phyloP scores from a whole-genome alignment of 1,284 basidiomycete genomes.

The Microbotryum scabiosae region DNA sequence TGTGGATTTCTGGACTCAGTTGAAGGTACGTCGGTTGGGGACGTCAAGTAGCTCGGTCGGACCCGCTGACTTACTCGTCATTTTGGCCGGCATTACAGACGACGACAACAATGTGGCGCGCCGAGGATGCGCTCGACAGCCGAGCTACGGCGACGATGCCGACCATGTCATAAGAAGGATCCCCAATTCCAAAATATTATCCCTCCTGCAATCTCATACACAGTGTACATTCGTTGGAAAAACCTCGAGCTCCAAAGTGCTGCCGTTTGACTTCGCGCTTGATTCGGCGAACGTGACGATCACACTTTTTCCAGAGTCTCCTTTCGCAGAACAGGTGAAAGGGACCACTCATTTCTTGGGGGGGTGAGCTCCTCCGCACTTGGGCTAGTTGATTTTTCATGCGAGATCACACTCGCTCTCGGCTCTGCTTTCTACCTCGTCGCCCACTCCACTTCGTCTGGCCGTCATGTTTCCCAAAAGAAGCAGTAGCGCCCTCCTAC shows the following conservation, averaged over 20 bases:
- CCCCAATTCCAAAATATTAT: neutral
- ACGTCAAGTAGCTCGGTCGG: slow-evolving; percentile 34
- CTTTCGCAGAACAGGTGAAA: too few relatives aligned
- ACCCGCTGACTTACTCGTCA: slow-evolving; percentile 34
- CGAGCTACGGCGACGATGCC: slow-evolving; percentile 76
- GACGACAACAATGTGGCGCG: slow-evolving; percentile 69
- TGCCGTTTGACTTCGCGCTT: too few relatives aligned
- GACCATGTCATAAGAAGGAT: slow-evolving; percentile 46
- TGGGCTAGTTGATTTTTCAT: too few relatives aligned
- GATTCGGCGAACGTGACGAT: too few relatives aligned
- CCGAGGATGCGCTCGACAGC: slow-evolving; percentile 67
- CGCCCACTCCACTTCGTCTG: too few relatives aligned
- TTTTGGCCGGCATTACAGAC: slow-evolving; percentile 47
- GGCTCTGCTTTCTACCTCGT: too few relatives aligned
- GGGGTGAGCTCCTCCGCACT: too few relatives aligned
- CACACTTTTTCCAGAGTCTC: too few relatives aligned
- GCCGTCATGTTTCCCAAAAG: too few relatives aligned
- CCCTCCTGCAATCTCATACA: neutral
- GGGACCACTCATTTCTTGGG: too few relatives aligned
- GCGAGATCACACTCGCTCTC: too few relatives aligned
- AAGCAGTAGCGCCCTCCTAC: too few relatives aligned
- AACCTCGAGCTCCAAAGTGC: neutral
- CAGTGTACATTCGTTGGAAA: neutral
- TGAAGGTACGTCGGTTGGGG: slow-evolving; percentile 18
- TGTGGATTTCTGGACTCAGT: slow-evolving; percentile 80